Conservation (phyloP, 1,284 basidiomycete species). For the Trichosporon sp. region DNA sequence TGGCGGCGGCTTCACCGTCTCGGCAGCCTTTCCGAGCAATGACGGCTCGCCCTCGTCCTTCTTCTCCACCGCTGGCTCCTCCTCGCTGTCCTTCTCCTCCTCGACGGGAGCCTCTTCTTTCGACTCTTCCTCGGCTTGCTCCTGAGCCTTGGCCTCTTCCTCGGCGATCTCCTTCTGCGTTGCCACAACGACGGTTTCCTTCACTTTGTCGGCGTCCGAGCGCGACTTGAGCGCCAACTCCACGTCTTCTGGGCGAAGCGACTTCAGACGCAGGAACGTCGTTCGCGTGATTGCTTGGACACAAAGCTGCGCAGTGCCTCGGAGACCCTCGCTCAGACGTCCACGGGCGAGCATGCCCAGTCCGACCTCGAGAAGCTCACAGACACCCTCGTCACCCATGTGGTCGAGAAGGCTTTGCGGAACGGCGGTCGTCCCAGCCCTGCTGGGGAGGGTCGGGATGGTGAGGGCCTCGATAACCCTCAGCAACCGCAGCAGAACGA, state of each 20-base stretch:
- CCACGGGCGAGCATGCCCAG: slow-evolving; percentile 96
- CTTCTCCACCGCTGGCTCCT: slow-evolving; percentile 5
- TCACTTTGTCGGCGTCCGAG: slow-evolving; percentile 28
- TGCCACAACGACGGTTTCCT: slow-evolving; percentile 19
- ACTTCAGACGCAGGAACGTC: slow-evolving; percentile 70
- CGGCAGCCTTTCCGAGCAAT: not conserved
- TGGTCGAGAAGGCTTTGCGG: slow-evolving; percentile 48
- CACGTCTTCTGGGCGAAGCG: slow-evolving; percentile 51
- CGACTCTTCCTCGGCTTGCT: not conserved
- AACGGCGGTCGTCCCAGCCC: not conserved
- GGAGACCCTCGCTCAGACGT: slow-evolving; percentile 66
- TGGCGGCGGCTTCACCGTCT: not conserved
- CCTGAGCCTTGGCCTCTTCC: not conserved
- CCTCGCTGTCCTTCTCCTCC: not conserved
- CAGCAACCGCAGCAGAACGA: slow-evolving; percentile 87
- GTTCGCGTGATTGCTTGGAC: slow-evolving; percentile 83
- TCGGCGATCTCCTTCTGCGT: slow-evolving; percentile 3
- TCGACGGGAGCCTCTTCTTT: not conserved
- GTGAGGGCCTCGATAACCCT: slow-evolving; percentile 83
- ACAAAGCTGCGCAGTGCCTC: slow-evolving; percentile 88
- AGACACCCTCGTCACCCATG: slow-evolving; percentile 88
- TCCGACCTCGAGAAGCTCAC: slow-evolving; percentile 97
- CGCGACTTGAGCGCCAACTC: slow-evolving; percentile 30
- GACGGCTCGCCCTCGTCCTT: slow-evolving; percentile 8
- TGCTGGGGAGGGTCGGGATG: slow-evolving; percentile 52